phyloP scores from a whole-genome alignment of 345 rosid genomes.

The Hevea brasiliensis region DNA sequence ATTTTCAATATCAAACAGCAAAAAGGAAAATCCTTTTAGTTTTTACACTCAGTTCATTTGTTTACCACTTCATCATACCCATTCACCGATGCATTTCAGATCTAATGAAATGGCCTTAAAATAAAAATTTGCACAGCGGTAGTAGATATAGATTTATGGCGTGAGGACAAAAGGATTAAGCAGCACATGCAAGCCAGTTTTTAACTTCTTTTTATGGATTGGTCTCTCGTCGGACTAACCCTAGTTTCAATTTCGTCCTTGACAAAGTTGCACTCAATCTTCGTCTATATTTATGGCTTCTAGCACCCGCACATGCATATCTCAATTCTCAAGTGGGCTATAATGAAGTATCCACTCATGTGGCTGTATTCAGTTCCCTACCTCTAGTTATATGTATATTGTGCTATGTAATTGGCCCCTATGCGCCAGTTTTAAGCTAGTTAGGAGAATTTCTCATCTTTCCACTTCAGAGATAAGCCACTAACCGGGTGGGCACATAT shows the following conservation, averaged over 20 bases:
- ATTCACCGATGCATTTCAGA: constrained; percentile 13
- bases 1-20: not conserved
- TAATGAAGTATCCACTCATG: no score
- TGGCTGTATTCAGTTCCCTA: no score
- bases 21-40: no score
- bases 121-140: no score
- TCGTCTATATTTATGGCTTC: not conserved
- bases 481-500: not conserved
- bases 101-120: not conserved
- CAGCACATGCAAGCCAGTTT: constrained; percentile 32
- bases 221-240: not conserved
- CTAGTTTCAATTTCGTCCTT: constrained; percentile 12
- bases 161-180: not conserved
- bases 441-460: no score
- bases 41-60: not conserved
- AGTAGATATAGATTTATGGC: not conserved
- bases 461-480: not conserved
- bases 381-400: no score
- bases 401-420: no score
- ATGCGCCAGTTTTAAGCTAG: no score
- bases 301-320: constrained; percentile 5
- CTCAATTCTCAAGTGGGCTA: not conserved
- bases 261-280: constrained; percentile 3
- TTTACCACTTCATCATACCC: constrained; percentile 16
- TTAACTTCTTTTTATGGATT: not conserved